phyloP scores from a whole-genome alignment of 139 green algal species.

The Chlorella vulgaris region DNA sequence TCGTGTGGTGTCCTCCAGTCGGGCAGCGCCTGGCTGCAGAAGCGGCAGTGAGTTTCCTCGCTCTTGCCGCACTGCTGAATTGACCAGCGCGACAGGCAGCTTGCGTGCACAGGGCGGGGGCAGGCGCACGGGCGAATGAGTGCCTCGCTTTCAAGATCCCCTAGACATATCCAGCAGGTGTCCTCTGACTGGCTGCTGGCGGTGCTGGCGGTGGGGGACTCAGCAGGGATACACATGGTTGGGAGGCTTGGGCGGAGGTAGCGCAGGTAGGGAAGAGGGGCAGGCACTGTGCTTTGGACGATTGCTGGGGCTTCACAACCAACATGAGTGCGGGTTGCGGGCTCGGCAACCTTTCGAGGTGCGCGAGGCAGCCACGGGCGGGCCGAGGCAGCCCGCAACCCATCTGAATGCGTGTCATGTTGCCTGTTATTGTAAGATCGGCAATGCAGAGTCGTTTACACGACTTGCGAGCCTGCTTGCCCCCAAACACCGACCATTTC shows the following conservation, averaged over 20 bases:
- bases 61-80: background rate
- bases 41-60: background rate
- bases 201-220: background rate
- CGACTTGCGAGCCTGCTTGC: too few relatives aligned
- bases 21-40: constrained; percentile 50
- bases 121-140: background rate
- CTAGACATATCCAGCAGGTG: background rate
- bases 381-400: too few relatives aligned
- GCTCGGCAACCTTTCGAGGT: background rate
- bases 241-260: too few relatives aligned
- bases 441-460: too few relatives aligned
- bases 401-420: too few relatives aligned
- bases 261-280: too few relatives aligned
- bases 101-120: background rate
- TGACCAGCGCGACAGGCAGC: background rate
- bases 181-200: background rate
- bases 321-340: background rate
- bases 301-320: too few relatives aligned
- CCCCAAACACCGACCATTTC: too few relatives aligned
- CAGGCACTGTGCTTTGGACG: too few relatives aligned
- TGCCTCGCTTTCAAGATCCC: background rate
- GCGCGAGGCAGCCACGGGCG: too few relatives aligned
- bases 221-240: background rate
- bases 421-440: too few relatives aligned
- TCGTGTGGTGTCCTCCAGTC: constrained; percentile 36